Conservation (phyloP, 768 basidiomycete species). For the Rhizopogon vulgaris region DNA sequence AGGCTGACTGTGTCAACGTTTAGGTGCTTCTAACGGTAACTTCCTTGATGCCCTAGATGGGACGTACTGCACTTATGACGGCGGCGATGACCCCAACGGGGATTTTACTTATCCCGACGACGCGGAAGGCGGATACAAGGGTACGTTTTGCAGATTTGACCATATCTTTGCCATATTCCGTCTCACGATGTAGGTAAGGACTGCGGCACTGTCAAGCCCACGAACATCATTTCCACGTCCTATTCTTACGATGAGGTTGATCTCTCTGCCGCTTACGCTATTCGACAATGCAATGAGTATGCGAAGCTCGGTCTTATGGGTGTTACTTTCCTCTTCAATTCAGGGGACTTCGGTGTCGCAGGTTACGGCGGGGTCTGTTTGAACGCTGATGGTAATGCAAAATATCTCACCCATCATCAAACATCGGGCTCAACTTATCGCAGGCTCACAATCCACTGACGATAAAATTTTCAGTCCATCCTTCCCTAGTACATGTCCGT, state of each 20-base stretch:
- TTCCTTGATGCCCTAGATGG: constrained; percentile 40
- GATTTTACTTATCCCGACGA: constrained; percentile 40
- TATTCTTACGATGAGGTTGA: constrained; percentile 33
- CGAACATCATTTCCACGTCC: constrained; percentile 38
- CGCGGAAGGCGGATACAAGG: constrained; percentile 30
- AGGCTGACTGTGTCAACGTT: neutral
- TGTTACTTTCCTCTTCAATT: constrained; percentile 35
- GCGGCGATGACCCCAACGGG: constrained; percentile 34
- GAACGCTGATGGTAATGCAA: constrained; percentile 28
- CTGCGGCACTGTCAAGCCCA: constrained; percentile 32
- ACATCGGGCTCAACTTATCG: too few species aligned
- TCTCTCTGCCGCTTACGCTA: constrained; percentile 27
- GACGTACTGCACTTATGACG: constrained; percentile 38
- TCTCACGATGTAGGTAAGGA: constrained; percentile 6
- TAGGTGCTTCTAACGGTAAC: constrained; percentile 39
- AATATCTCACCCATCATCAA: neutral
- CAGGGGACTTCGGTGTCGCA: constrained; percentile 37
- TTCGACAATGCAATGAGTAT: constrained; percentile 42
- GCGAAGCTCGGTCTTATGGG: constrained; percentile 48
- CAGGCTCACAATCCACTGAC: too few species aligned
- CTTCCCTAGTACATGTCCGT: constrained; percentile 51
- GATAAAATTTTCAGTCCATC: neutral
- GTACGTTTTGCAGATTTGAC: constrained; percentile 13
- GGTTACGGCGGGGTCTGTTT: constrained; percentile 31
- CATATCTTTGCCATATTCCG: neutral